Base-by-base conservation (phyloP, 2,329 filamentous ascomycete genomes). In the Cercospora janseana region DNA sequence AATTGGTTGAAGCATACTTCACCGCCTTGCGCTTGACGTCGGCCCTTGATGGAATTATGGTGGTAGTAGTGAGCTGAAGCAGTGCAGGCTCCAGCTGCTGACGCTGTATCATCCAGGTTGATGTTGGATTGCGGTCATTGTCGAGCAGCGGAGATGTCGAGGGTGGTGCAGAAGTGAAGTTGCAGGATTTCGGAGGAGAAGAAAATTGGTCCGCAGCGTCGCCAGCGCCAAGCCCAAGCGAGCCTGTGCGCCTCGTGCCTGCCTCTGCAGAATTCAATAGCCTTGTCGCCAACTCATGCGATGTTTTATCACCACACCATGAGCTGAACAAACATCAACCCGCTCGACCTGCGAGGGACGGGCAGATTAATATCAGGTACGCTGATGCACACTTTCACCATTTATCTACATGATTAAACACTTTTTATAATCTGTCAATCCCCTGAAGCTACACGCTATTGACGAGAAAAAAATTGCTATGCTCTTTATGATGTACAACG, bases 381-480 rank as follows among this genome's bases (percentile, higher is more conserved):
- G 48, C 46, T 20, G 10, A 10, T n/a, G 12, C 21, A 6, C 10
- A 4, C 38, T 27, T 23, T 27, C 23, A 24, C 23, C 24, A 13
- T 28, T 6, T 6, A 21, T 18, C 3, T n/a, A 60, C 49, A 72
- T 72, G 72, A 87, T 86, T 84, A 87, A 73, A 76, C 66, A 73
- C 73, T 74, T 56, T 74, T 60, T 57, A 61, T 75, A 82, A 87
- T 88, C 85, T 88, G 85, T 88, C 85, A 88, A 88, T 88, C 85
- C 82, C 77, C 85, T 86, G 84, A 88, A 74, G 71, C 73, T 73
- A 55, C 59, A 68, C 74, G 71, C 71, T 74, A 68, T 73, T 76
- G 75, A 79, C 70, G 73, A 78, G 71, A 71, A 71, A 71, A 69
- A 70, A 72, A 73, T 52, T 59, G 72, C 66, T 66, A 74, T 75